Evolutionary conservation across 2,329 filamentous ascomycete genomes (phyloP).

Genomic region (Polytolypa hystricis): DNA sequence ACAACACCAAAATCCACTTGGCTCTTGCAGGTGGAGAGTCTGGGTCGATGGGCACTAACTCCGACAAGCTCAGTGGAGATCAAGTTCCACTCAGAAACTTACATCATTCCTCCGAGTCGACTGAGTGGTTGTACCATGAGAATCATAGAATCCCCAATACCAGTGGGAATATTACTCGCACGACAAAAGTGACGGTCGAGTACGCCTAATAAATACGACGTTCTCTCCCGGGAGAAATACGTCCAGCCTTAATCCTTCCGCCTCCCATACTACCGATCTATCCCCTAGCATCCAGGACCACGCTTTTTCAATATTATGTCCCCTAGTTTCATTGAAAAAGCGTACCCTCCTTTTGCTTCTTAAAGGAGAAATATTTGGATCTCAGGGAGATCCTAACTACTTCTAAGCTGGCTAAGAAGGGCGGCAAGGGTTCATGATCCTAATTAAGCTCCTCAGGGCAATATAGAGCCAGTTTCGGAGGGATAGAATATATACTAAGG

Average conservation of each 20-base stretch:
- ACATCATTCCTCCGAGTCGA: not conserved
- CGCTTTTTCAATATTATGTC: too few relatives aligned
- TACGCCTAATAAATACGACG: too few relatives aligned
- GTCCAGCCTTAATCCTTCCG: too few relatives aligned
- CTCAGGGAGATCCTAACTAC: slow-evolving; percentile 6
- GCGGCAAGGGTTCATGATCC: slow-evolving; percentile 10
- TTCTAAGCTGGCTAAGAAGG: slow-evolving; percentile 5
- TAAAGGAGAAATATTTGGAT: not conserved
- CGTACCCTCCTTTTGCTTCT: too few relatives aligned
- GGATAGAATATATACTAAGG: not conserved
- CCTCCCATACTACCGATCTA: too few relatives aligned
- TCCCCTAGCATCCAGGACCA: too few relatives aligned
- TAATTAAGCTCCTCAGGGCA: slow-evolving; percentile 9
- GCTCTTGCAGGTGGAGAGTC: not conserved
- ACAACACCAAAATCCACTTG: not conserved
- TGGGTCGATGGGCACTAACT: not conserved
- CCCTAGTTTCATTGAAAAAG: too few relatives aligned
- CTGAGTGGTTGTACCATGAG: not conserved
- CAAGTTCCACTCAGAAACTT: not conserved
- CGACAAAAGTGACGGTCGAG: not conserved
- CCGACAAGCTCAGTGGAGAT: not conserved
- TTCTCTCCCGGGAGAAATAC: too few relatives aligned
- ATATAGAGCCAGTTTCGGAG: slow-evolving; percentile 8
- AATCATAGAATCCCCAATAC: not conserved
- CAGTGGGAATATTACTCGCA: not conserved